These are phyloP conservation scores for Rhodomyrtus tomentosa DNA, from an alignment of 345 rosid genomes.

Conservation along the genomic window DNA sequence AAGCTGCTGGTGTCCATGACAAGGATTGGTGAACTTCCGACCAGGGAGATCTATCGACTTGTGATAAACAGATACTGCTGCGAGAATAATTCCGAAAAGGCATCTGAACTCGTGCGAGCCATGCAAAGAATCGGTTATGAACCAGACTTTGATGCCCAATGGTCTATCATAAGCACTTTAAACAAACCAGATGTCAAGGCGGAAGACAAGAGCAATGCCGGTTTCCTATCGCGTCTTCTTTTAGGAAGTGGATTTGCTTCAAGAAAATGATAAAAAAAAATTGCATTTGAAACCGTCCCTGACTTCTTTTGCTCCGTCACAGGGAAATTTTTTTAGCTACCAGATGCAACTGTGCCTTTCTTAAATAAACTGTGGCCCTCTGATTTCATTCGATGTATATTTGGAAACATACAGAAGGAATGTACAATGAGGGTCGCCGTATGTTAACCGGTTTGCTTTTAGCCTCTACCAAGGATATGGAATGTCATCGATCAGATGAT, in stretches of 20 bases:
- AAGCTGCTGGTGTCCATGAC: conserved; percentile 36
- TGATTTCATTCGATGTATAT: not conserved
- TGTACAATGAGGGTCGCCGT: not conserved
- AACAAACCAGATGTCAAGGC: conserved; percentile 25
- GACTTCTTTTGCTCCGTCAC: not conserved
- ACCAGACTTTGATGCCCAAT: conserved; percentile 62
- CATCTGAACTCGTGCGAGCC: conserved; percentile 43
- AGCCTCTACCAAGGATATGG: not conserved
- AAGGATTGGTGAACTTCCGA: conserved; percentile 40
- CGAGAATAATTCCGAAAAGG: conserved; percentile 47
- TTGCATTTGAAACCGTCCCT: not conserved
- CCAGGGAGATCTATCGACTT: conserved; percentile 32
- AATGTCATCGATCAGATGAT: not conserved
- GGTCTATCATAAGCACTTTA: conserved; percentile 73
- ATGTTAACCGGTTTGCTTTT: not conserved
- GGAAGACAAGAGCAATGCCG: conserved; percentile 13
- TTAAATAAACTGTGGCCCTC: not conserved
- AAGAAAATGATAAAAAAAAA: not conserved
- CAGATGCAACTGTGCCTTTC: not conserved
- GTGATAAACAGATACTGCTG: conserved; percentile 34
- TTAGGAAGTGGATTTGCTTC: conserved; percentile 44
- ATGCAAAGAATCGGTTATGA: conserved; percentile 56
- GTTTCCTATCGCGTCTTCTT: conserved; percentile 68
- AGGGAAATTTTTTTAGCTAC: not conserved
- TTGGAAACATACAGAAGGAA: not conserved